Evolutionary conservation across 345 rosid genomes (phyloP), one percentile per base, ranked within the genome.

Genomic region (Carallia brachiata): DNA sequence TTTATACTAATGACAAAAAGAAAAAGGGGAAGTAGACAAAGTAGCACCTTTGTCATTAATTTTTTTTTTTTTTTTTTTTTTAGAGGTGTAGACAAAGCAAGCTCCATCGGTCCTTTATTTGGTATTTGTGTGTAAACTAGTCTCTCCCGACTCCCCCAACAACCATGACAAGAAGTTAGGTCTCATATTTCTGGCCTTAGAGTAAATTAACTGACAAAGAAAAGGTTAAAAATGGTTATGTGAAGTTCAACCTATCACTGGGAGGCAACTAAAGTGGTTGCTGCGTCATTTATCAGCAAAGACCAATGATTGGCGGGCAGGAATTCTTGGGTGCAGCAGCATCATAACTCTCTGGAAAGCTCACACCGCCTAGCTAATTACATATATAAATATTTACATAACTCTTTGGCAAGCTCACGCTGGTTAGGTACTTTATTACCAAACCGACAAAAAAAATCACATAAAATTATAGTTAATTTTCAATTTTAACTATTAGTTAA

Each of bases 261-360:
- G 75, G 50, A 32, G 67, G 71, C 32, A 77, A 77, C 44, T 52
- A 74, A 48, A 73, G 82, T 73, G 67, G 85, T 67, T 82, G 78
- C 64, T 61, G 66, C 53, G 59, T 78, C 82, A 73, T 69, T 32
- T 30, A 61, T 75, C 64, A 75, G 62, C 69, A 47, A 66, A 19
- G 70, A 68, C 23, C 23, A 23, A 23, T 23, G 23, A 23, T 23
- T 23, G 23, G 23, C 23, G 23, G 23, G 23, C 23, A 23, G 23
- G 23, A 23, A 23, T 73, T 73, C 48, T 67, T 65, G 67, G 74
- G 19, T 27, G 44, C n/a, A 31, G 17, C 64, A 17, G 37, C 67
- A 75, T 81, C 57, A 78, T 72, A 72, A 56, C 47, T 39, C 66
- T 27, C 18, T 12, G 63, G 10, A 59, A 69, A 67, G 70, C 44